A percentile compares a stretch with the other conserved stretches of the same genome.
These are phyloP conservation scores for Musa acuminata DNA, from an alignment of 176 grass and related monocot genomes.

Conservation along the genomic window DNA sequence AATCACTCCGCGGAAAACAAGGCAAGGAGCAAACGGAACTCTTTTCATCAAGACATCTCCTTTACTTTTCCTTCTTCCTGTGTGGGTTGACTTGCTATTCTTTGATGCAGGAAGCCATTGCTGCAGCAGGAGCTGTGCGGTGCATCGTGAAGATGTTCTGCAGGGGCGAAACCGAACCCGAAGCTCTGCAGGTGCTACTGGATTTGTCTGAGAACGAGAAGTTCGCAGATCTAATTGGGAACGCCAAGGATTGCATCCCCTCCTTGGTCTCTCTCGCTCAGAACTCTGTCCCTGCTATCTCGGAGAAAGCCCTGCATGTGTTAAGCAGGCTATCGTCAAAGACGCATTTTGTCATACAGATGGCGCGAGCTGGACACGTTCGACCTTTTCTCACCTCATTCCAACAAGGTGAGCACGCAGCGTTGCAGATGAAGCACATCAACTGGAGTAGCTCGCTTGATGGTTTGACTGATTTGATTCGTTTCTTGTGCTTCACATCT, in stretches of 20 bases:
- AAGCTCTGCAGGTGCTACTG: not conserved
- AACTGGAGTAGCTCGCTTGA: not conserved
- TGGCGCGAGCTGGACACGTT: not conserved
- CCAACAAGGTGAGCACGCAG: not conserved
- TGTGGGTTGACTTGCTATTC: not conserved
- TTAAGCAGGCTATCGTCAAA: not conserved
- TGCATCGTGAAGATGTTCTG: conserved; percentile 9
- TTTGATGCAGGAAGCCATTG: not conserved
- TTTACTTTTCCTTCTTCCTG: too few relatives aligned
- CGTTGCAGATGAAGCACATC: not conserved
- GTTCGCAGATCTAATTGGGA: not conserved
- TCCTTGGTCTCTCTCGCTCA: not conserved
- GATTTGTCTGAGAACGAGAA: not conserved
- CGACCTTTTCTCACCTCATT: not conserved
- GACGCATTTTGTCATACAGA: not conserved
- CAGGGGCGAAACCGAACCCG: not conserved
- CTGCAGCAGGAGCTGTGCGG: not conserved
- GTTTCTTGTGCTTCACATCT: not conserved
- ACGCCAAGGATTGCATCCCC: not conserved
- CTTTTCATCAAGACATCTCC: too few relatives aligned
- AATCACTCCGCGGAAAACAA: not conserved
- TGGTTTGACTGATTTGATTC: not conserved
- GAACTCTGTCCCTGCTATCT: not conserved
- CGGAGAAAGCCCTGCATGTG: not conserved
- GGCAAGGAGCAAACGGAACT: too few relatives aligned